Base-by-base conservation (phyloP, 2,329 filamentous ascomycete species). In the Cladophialophora exuberans region DNA sequence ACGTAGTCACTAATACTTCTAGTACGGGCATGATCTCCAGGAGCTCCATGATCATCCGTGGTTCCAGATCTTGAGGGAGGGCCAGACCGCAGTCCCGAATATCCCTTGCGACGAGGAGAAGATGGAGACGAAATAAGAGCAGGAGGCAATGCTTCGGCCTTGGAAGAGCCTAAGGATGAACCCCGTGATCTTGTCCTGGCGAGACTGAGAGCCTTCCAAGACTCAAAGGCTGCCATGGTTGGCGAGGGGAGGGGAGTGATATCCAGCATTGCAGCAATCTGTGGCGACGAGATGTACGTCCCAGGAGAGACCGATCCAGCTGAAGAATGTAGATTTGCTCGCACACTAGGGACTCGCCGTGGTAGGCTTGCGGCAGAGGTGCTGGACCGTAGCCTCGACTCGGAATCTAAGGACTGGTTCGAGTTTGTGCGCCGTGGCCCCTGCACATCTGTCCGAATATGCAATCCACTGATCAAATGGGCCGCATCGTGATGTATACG, bases 1-100 rank as follows among this genome's bases (percentile, higher is more conserved):
- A 85, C 80, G 70, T 96, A 96, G 62, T 97, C 92, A 74, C 91
- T 96, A 22, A 94, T 76, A 71, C 92, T 97, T 64, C 92, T 82
- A 69, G 94, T 91, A 56, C 89, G 83, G 10, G 77, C 64, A 31
- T 64, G 52, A 17, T 59, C 64, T 9, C 60, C 60, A 15, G 48
- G 17, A 30, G 58, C 57, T 18, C 62, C 59, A 25, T 62, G 57
- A 18, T 64, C 43, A 31, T 63, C 62, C 6, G 56, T 39, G 7
- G 51, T 43, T 18, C 48, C 45, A 7, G 56, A 44, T 36, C 52
- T 50, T 13, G 57, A 48, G 13, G 57, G 33, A 17, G 63, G 25
- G 15, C 31, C 17, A 49, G 46, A 49, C 65, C 66, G 45, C 68
- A 67, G 25, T 71, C 70, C 3, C 68, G 64, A 39, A 82, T 81